Base-by-base conservation (phyloP, 2,329 filamentous ascomycete species). In the Aspergillus pseudoterreus region DNA sequence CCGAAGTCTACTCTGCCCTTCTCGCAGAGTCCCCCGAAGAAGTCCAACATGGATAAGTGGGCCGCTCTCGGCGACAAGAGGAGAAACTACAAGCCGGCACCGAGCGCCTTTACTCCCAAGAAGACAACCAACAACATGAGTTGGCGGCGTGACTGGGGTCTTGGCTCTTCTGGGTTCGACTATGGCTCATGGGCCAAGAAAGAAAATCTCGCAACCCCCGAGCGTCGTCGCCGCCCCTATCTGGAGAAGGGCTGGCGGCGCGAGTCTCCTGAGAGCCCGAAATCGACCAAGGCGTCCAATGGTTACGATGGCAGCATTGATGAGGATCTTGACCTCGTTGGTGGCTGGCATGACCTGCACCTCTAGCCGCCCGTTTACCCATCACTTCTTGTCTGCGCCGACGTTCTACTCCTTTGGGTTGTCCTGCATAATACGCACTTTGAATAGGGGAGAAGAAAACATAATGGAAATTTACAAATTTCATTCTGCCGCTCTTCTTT, bases 301-400 rank as follows among this genome's bases (percentile, higher is more conserved):
- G 63, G 65, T 62, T 72, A 79, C 66, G 86, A 87, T 75, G 82
- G 65, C 50, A 71, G 63, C 43, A 51, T 71, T 24, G 71, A 89
- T 71, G 86, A 85, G 67, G 88, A 92, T 67, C 76, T 92, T 78
- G 91, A 95, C 83, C 95, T 92, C 86, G 90, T 96, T 84, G 91
- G 91, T 79, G 90, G 88, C 76, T 95, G 89, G 84, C 85, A 88
- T 72, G 84, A 85, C 69, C 78, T 82, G 71, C 81, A 83, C 71
- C 78, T 83, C 71, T 83, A 82, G 62, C 42, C 50, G 41, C 22
- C 3, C 36, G 35, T 47, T 35, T 32, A 36, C 10, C 49, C 44
- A 19, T 39, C 50, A 12, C 35, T 21, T 32, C 43, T 43, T 39
- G 22, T 43, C 54, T 56, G 44, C 50, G 48, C 52, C 43, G 11